Conservation (phyloP, 2,329 filamentous ascomycete species). For the Cladophialophora yegresii region DNA sequence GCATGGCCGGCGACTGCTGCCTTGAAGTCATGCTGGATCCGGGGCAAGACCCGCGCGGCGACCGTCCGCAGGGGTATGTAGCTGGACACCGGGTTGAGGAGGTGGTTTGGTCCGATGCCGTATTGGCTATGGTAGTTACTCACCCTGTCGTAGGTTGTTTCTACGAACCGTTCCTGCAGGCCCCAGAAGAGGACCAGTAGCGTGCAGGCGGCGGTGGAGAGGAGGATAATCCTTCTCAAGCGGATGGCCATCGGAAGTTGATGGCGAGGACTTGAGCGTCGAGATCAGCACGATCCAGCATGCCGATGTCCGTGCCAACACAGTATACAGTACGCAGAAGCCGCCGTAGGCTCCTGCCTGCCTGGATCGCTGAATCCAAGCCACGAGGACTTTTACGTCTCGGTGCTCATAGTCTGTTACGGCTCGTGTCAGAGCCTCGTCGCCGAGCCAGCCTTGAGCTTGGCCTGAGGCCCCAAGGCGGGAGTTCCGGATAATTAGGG, state of each 20-base stretch:
- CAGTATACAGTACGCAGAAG: no score
- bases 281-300: background rate
- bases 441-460: background rate
- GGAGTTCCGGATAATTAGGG: no score
- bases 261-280: background rate
- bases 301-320: no score
- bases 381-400: background rate
- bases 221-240: background rate
- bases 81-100: slow-evolving; percentile 20
- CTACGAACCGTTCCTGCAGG: slow-evolving; percentile 1
- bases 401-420: background rate
- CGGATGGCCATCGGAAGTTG: slow-evolving; percentile 9
- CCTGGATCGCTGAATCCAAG: background rate
- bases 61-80: slow-evolving; percentile 28
- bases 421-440: background rate
- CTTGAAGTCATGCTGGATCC: slow-evolving; percentile 33
- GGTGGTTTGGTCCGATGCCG: slow-evolving; percentile 1
- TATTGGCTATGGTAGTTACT: background rate
- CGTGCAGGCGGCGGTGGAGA: background rate
- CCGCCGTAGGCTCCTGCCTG: background rate
- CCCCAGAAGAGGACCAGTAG: slow-evolving; percentile 6
- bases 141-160: background rate
- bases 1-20: background rate
- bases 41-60: slow-evolving; percentile 15
- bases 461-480: background rate